Percentiles rank a stretch among this genome's conserved stretches.
phyloP scores from a whole-genome alignment of 2,329 filamentous ascomycete genomes.

The Xylariales sp. region DNA sequence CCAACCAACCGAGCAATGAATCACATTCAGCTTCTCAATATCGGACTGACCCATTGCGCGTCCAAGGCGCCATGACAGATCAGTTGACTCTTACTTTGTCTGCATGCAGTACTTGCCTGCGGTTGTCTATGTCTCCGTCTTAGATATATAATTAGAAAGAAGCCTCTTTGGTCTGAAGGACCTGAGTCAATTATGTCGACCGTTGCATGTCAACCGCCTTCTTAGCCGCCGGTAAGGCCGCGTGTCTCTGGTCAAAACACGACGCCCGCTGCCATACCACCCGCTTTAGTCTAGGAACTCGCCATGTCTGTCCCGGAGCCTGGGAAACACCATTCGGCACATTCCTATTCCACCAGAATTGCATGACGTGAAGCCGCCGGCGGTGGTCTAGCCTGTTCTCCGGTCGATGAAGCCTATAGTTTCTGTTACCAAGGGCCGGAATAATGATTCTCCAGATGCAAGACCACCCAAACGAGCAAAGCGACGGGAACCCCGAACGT shows the following conservation, averaged over 20 bases:
- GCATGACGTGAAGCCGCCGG: background rate
- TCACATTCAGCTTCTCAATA: no score
- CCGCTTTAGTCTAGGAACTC: background rate
- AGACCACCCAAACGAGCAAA: constrained; percentile 14
- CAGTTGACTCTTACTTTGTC: no score
- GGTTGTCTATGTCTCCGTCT: background rate
- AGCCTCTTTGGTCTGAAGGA: background rate
- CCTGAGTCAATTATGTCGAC: background rate
- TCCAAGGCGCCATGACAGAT: no score
- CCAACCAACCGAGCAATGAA: no score
- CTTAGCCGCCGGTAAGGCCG: background rate
- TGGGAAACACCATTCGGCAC: background rate
- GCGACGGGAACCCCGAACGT: constrained; percentile 21
- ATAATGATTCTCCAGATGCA: constrained; percentile 14
- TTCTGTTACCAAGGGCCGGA: constrained; percentile 11
- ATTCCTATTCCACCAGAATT: background rate
- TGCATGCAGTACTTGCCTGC: no score
- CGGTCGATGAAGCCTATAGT: background rate
- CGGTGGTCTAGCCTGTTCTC: constrained; percentile 2
- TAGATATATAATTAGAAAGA: background rate
- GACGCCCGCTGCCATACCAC: background rate
- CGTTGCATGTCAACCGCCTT: background rate
- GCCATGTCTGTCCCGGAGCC: background rate
- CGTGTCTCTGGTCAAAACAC: background rate
- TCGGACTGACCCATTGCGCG: no score